These are phyloP conservation scores for Begonia peltatifolia DNA, from an alignment of 306 rosid genomes.

Conservation along the genomic window DNA sequence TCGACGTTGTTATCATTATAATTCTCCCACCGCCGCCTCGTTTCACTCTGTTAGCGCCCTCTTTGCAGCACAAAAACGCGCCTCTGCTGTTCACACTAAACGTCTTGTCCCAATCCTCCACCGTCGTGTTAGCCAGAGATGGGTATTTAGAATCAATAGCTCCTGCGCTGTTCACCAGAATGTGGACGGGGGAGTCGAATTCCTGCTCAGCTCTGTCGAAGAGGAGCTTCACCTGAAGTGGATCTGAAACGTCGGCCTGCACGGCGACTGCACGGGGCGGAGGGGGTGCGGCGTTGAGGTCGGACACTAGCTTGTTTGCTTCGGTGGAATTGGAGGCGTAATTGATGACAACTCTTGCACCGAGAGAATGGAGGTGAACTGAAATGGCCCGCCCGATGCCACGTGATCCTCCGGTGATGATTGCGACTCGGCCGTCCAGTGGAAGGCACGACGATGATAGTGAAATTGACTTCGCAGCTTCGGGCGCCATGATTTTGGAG, in stretches of 20 bases:
- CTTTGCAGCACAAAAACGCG: constrained; percentile 29
- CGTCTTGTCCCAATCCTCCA: constrained; percentile 24
- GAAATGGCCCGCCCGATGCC: constrained; percentile 42
- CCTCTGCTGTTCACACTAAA: constrained; percentile 30
- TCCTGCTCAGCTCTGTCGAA: constrained; percentile 31
- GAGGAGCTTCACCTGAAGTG: constrained; percentile 26
- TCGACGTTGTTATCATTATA: constrained; percentile 24
- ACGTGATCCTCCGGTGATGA: constrained; percentile 36
- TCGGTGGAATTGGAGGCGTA: constrained; percentile 30
- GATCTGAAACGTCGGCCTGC: constrained; percentile 38
- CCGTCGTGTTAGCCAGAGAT: constrained; percentile 14
- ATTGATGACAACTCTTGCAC: constrained; percentile 37
- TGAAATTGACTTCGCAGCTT: too few relatives aligned
- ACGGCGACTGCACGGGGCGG: constrained; percentile 21
- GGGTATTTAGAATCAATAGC: constrained; percentile 17
- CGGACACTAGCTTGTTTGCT: constrained; percentile 25
- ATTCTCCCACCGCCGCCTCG: constrained; percentile 53
- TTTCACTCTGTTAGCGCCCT: constrained; percentile 32
- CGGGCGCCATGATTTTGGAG: not conserved
- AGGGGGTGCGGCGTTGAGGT: constrained; percentile 16
- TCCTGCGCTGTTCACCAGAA: constrained; percentile 42
- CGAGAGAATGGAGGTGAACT: constrained; percentile 35
- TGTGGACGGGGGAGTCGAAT: constrained; percentile 28
- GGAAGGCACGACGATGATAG: constrained; percentile 8
- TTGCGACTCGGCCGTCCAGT: constrained; percentile 26